Evolutionary conservation across 805 yeast species (phyloP), one percentile per base, ranked within the genome.

Genomic region (Cyberlindnera veronae): DNA sequence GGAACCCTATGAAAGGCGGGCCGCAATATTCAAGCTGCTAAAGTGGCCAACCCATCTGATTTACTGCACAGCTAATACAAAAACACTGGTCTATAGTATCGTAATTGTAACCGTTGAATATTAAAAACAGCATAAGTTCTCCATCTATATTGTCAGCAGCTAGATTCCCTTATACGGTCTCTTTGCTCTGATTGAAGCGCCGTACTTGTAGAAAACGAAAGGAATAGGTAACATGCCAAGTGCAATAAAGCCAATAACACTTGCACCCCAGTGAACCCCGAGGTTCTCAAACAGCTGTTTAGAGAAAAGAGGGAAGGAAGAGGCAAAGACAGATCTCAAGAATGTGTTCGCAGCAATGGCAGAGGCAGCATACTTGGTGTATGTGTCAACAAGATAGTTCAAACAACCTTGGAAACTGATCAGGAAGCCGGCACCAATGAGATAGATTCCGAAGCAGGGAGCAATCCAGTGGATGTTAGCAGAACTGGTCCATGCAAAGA

Each of bases 341-440:
- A 79, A 73, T 1, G 84, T 76, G 47, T 78, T 77, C 6, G 79
- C 84, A 4, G 86, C 84, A 40, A 79, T 65, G 3, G 83, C 82
- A 12, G 81, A 74, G 2, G 85, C 85, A 8, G 84, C 77, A 47
- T 69, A 73, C 32, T 67, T 60, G 26, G 77, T 67, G 52, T 76
- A 79, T 33, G 82, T 66, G 56, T 80, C 85, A 36, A 81, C 76
- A 44, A 81, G 62, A 51, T 80, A 80, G 57, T 75, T 77, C 36
- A 79, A 59, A 44, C 77, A 70, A 7, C 82, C 78, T 48, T 76
- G 76, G 67, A 80, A 80, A 35, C 77, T 72, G 33, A 72, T 64
- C 38, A 79, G 61, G 46, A 78, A 69, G 9, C 83, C 83, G 46
- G 66, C 56, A 4, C 78, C 77, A 39, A 76, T 70, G 16, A 74